phyloP scores from a whole-genome alignment of 495 filamentous ascomycete species.

The Talaromyces nanjingensis region DNA sequence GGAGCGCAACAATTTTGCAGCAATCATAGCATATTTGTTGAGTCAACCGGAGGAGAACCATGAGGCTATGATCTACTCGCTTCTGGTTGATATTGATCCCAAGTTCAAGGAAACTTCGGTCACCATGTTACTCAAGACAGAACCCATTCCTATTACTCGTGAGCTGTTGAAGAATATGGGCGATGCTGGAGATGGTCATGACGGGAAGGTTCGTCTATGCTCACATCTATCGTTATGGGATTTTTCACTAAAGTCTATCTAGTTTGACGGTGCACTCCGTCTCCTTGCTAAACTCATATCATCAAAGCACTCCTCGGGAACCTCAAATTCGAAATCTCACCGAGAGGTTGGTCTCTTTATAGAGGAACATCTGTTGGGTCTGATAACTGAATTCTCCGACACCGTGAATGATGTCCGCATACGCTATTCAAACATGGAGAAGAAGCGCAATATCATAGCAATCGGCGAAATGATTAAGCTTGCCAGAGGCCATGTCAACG shows the following conservation, averaged over 20 bases:
- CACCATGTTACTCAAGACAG: slow-evolving; percentile 61
- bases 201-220: slow-evolving; percentile 41
- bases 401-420: slow-evolving; percentile 65
- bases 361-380: slow-evolving; percentile 77
- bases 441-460: slow-evolving; percentile 66
- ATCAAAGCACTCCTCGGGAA: slow-evolving; percentile 43
- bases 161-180: slow-evolving; percentile 79
- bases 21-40: slow-evolving; percentile 73
- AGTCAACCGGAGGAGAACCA: slow-evolving; percentile 61
- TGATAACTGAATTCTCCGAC: slow-evolving; percentile 76
- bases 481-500: slow-evolving; percentile 58
- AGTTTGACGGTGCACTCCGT: slow-evolving; percentile 56
- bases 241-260: slow-evolving; percentile 13
- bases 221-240: neutral
- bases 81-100: slow-evolving; percentile 57
- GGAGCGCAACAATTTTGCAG: slow-evolving; percentile 63
- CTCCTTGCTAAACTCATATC: slow-evolving; percentile 60
- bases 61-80: slow-evolving; percentile 59
- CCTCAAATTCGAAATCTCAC: slow-evolving; percentile 37
- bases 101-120: slow-evolving; percentile 61
- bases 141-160: slow-evolving; percentile 66
- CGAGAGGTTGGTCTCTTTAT: slow-evolving; percentile 69
- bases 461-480: slow-evolving; percentile 84
- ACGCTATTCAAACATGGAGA: slow-evolving; percentile 54
- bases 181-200: slow-evolving; percentile 57